Evolutionary conservation across 306 rosid species (phyloP).

Genomic region (Canavalia ensiformis): DNA sequence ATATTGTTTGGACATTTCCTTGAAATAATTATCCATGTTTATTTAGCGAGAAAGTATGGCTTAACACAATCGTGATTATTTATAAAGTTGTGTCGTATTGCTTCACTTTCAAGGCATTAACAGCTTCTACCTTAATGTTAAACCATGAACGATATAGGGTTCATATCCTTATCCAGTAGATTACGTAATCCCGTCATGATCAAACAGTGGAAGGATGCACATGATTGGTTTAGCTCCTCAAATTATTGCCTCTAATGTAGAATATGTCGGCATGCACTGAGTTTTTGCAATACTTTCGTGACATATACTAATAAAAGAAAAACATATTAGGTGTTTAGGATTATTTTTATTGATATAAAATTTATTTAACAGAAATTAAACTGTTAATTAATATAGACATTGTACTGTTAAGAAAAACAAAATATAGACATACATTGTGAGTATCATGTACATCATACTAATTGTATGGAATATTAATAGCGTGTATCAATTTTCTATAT

Average conservation of each 20-base stretch:
- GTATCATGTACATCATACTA: too few species aligned
- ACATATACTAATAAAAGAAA: too few species aligned
- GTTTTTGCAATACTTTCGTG: background rate
- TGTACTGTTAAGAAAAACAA: too few species aligned
- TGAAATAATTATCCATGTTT: too few species aligned
- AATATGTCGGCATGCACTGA: background rate
- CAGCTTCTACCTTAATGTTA: background rate
- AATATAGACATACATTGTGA: too few species aligned
- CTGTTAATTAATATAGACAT: background rate
- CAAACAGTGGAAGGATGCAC: background rate
- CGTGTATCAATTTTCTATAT: too few species aligned
- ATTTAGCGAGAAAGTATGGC: background rate
- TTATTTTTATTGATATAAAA: background rate
- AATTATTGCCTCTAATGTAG: background rate
- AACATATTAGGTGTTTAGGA: background rate
- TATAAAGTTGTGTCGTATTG: background rate
- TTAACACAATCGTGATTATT: background rate
- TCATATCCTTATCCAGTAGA: background rate
- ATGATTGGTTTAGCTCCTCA: background rate
- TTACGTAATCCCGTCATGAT: background rate
- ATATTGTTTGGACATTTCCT: too few species aligned
- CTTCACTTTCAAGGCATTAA: slow-evolving; percentile 6
- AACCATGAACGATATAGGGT: background rate
- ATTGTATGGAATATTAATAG: too few species aligned
- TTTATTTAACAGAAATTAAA: background rate